These are phyloP conservation scores for Myxozyma geophila DNA, from an alignment of 805 yeast genomes.

Conservation along the genomic window DNA sequence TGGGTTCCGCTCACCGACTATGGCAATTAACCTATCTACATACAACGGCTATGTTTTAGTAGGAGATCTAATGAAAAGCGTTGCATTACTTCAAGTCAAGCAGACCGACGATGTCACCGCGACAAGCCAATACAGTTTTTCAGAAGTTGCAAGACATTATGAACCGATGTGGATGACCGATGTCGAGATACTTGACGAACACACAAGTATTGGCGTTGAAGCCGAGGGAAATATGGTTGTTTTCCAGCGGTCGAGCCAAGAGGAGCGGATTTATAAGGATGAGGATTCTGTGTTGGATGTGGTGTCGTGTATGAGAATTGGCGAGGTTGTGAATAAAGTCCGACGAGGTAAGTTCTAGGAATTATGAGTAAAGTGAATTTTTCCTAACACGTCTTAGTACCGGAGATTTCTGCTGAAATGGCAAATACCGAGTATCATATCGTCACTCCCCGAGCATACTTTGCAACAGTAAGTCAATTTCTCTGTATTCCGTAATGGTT, in stretches of 20 bases:
- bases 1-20: slow-evolving; percentile 33
- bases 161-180: slow-evolving; percentile 39
- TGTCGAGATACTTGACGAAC: slow-evolving; percentile 26
- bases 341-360: slow-evolving; percentile 24
- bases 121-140: slow-evolving; percentile 1
- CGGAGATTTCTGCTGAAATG: not conserved
- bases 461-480: slow-evolving; percentile 31
- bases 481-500: not conserved
- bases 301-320: slow-evolving; percentile 28
- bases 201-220: slow-evolving; percentile 27
- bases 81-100: slow-evolving; percentile 18
- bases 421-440: slow-evolving; percentile 17
- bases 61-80: slow-evolving; percentile 38
- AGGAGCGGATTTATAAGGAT: not conserved
- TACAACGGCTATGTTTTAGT: slow-evolving; percentile 25
- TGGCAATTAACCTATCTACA: slow-evolving; percentile 30
- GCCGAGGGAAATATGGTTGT: slow-evolving; percentile 38
- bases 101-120: not conserved
- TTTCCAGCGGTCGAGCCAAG: slow-evolving; percentile 9
- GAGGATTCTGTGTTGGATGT: slow-evolving; percentile 24
- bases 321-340: slow-evolving; percentile 35
- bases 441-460: slow-evolving; percentile 33
- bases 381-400: slow-evolving; percentile 7
- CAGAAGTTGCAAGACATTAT: slow-evolving; percentile 32
- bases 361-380: not conserved